Base-by-base conservation (phyloP, 2,329 filamentous ascomycete species). In the Diaporthe sp. region DNA sequence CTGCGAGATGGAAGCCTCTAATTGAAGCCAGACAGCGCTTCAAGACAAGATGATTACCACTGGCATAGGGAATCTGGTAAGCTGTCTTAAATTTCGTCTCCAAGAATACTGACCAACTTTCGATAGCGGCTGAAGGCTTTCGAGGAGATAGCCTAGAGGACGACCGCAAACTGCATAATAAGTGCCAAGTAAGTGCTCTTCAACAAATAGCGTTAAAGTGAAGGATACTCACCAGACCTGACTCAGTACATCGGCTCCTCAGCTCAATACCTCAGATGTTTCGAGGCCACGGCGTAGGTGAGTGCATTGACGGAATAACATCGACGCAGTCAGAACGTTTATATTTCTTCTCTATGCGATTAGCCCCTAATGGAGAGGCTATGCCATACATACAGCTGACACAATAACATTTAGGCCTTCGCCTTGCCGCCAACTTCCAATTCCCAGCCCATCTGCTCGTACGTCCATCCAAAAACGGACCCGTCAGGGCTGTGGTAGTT, bases 401-500 rank as follows among this genome's bases (percentile, higher is more conserved):
- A 31, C 3, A 15, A 15, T 2, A 42, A 5, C n/a, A 25, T n/a
- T 55, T 19, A 73, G 10, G 57, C 53, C 70, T 75, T 76, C 19
- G n/a, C 70, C 28, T 61, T 57, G 12, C 46, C 73, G 3, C 62
- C 49, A 44, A 19, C n/a, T 10, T 22, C 17, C 55, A 76, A 4
- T 1, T 73, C 68, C 75, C 75, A 76, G 19, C 75, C 75, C 31
- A 76, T n/a, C 25, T 76, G 46, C 31, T 76, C 75, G 49, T 76
- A 76, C 7, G 73, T 75, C 75, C 73, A 76, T 22, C 46, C 61
- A 37, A 73, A 76, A 4, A 76, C 75, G 2, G 49, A 51, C 12
- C 73, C 62, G 13, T 71, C 31, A 28, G 71, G 53, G 4, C 15
- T n/a, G 34, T 76, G 73, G 12, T 75, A 76, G 4, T n/a, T 10